phyloP scores from a whole-genome alignment of 192 early-diverging fungal species.

The Powellomyces hirtus region DNA sequence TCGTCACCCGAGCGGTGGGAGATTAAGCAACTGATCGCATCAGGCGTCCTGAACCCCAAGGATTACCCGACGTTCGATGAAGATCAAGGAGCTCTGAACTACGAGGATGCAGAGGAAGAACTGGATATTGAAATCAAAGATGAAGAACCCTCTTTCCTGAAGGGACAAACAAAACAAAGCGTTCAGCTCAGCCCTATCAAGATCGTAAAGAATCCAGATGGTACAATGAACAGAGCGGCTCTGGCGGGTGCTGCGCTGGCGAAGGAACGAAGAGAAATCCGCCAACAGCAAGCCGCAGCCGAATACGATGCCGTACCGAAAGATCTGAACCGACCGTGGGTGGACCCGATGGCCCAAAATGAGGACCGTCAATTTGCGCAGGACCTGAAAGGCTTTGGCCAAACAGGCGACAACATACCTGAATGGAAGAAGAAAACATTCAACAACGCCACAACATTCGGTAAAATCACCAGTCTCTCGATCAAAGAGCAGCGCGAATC shows the following conservation, averaged over 20 bases:
- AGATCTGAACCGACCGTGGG: conserved; percentile 86
- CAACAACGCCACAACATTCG: conserved; percentile 84
- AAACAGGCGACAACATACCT: conserved; percentile 61
- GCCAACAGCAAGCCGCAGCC: conserved; percentile 47
- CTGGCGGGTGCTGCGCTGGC: conserved; percentile 87
- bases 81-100: conserved; percentile 73
- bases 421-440: conserved; percentile 88
- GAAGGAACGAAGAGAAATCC: conserved; percentile 87
- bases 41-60: conserved; percentile 79
- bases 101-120: conserved; percentile 91
- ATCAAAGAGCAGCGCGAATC: conserved; percentile 85
- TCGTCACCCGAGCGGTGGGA: conserved; percentile 96
- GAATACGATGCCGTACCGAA: conserved; percentile 69
- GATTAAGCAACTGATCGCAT: conserved; percentile 95
- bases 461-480: conserved; percentile 74
- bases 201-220: conserved; percentile 97
- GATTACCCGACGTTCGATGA: conserved; percentile 90
- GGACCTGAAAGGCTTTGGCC: conserved; percentile 78
- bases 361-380: conserved; percentile 89
- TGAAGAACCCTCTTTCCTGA: conserved; percentile 92
- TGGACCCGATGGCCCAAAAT: conserved; percentile 79
- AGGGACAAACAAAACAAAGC: conserved; percentile 83
- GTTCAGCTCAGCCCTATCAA: conserved; percentile 92
- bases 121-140: conserved; percentile 96
- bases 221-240: conserved; percentile 93